A percentile compares a stretch with the other conserved stretches of the same genome.
phyloP scores from a whole-genome alignment of 768 basidiomycete species.

The Sporobolomyces roseus region DNA sequence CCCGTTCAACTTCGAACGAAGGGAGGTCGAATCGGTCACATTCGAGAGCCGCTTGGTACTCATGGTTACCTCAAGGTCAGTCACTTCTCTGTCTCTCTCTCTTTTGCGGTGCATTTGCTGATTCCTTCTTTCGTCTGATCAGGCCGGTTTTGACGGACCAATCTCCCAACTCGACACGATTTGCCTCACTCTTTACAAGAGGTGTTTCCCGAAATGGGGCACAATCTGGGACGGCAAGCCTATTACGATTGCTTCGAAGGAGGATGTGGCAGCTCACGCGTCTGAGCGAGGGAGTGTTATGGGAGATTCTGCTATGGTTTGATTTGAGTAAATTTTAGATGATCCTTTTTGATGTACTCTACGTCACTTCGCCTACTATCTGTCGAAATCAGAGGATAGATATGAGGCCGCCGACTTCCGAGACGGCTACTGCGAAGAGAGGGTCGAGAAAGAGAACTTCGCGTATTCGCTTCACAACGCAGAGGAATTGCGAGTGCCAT shows the following conservation, averaged over 20 bases:
- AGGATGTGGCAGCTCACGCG: slow-evolving; percentile 11
- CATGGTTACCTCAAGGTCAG: slow-evolving; percentile 97
- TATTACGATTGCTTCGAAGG: slow-evolving; percentile 26
- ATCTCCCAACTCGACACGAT: slow-evolving; percentile 95
- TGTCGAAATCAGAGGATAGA: no score
- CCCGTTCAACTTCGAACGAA: slow-evolving; percentile 91
- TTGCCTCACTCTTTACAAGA: slow-evolving; percentile 91
- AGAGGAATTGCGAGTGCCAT: no score
- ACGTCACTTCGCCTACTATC: no score
- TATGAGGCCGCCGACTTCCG: no score
- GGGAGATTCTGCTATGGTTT: slow-evolving; percentile 12
- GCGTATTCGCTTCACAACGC: no score
- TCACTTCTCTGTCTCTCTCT: slow-evolving; percentile 51
- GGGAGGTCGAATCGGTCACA: slow-evolving; percentile 81
- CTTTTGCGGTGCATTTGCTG: slow-evolving; percentile 1
- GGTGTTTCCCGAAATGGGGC: slow-evolving; percentile 83
- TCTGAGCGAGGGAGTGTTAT: slow-evolving; percentile 5
- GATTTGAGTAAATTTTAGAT: no score
- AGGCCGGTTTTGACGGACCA: slow-evolving; percentile 62
- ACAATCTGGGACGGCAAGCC: slow-evolving; percentile 34
- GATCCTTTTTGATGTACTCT: no score
- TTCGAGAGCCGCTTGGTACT: slow-evolving; percentile 85
- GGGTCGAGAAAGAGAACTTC: no score
- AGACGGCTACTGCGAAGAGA: no score
- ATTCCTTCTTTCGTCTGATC: background rate